Evolutionary conservation across 2,329 filamentous ascomycete species (phyloP), one percentile per base, ranked within the genome.

Genomic region (Mycosphaerelloides madeirae): DNA sequence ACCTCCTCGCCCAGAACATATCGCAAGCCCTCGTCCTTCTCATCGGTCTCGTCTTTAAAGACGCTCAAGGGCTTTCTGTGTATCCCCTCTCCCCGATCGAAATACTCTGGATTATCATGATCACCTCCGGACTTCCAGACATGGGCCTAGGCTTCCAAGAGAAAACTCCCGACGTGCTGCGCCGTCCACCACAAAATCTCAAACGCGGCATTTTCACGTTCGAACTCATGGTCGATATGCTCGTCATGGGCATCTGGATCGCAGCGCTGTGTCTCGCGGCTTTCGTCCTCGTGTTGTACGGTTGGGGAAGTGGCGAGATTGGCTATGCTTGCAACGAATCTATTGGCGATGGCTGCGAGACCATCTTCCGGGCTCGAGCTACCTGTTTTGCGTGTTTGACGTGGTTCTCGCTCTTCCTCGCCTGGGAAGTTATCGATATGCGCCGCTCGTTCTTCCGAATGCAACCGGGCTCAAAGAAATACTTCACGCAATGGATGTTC

Each of bases 1-100:
- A 97, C 88, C 1, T 98, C 95, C 71, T 94, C 95, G 72, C 80
- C 95, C 53, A 97, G 88, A 70, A 98, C 90, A 47, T 96, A 87
- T 87, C 85, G 28, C 85, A 94, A 62, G 89, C 90, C 6, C 82
- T 86, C 50, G 82, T 87, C 1, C 74, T 95, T 13, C 80, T 95
- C 19, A 82, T 88, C 31, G 89, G 89, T 41, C 79, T 95, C 3
- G 84, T 76, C 0, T 94, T 95, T 70, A 85, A 88, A 58, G 89
- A 95, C 60, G 54, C 67, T 2, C 70, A 74, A 8, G 76, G 79
- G 7, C 76, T 86, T 49, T 93, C 87, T 0, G 87, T 95, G 8
- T 95, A 94, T 65, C 89, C 88, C 3, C 79, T 95, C 34, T 81
- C 86, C 0, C 87, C 89, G 0, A 80, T 95, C 9, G 83, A 95